These are phyloP conservation scores for Eragrostis tef DNA, from an alignment of 202 grass and related monocot species.

Conservation along the genomic window DNA sequence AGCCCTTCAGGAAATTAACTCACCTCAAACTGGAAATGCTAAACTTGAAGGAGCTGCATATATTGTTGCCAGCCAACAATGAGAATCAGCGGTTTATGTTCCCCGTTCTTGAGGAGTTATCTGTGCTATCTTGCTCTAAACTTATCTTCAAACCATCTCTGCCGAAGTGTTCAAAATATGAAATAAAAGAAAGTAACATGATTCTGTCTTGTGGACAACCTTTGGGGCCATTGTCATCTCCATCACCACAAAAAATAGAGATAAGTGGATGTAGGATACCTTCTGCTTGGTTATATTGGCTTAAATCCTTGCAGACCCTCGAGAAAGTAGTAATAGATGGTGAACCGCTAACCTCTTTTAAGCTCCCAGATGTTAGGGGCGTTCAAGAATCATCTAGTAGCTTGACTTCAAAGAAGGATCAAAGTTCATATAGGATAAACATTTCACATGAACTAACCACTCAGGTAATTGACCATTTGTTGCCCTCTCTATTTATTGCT, in stretches of 20 bases:
- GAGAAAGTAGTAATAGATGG: background rate
- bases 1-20: conserved; percentile 30
- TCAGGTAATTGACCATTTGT: background rate
- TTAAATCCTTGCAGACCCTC: background rate
- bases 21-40: conserved; percentile 34
- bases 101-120: conserved; percentile 44
- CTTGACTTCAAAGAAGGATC: too few species aligned
- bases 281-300: conserved; percentile 13
- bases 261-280: conserved; percentile 30
- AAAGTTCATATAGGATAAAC: conserved; percentile 15
- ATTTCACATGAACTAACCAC: background rate
- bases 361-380: too few species aligned
- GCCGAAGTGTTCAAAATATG: conserved; percentile 30
- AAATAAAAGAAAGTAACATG: conserved; percentile 31
- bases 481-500: too few species aligned
- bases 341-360: too few species aligned
- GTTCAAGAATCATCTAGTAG: too few species aligned
- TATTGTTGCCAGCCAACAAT: background rate
- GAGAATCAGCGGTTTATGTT: conserved; percentile 41
- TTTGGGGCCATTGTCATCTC: conserved; percentile 34
- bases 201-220: conserved; percentile 39
- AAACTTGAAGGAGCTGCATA: conserved; percentile 31
- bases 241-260: conserved; percentile 7
- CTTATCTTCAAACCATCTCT: conserved; percentile 41
- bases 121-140: conserved; percentile 24